Base-by-base conservation (phyloP, 805 yeast species). In the Zygoascus bituminiphila region DNA sequence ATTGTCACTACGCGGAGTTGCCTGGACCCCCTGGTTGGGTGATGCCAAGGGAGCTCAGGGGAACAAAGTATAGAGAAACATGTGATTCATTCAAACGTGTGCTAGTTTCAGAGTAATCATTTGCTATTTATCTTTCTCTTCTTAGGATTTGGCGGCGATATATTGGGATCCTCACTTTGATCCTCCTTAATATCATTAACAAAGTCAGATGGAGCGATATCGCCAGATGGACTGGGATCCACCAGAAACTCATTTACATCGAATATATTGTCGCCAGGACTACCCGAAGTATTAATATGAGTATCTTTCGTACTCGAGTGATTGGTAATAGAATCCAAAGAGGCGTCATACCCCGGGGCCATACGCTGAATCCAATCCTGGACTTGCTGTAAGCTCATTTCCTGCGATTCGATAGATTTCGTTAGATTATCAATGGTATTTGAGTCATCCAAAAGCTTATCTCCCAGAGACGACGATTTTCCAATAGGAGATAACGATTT, bases 311-410 rank as follows among this genome's bases (percentile, higher is more conserved):
- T 12, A 7, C n/a, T 26, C 8, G 43, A 19, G 6, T 12, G 9
- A 14, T n/a, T n/a, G 8, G 26, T 15, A 3, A 15, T 26, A 12
- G 12, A 3, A 41, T 41, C 44, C 33, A 41, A 24, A 8, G 15
- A 31, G 14, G 31, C 37, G 21, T 26, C 26, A 26, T 47, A 50
- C 14, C 46, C 46, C 9, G 57, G 57, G 8, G 36, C 43, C 12
- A 53, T 48, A 41, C 47, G 45, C 12, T 52, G 44, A 25, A 63
- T 53, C 64, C 64, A 61, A 35, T 63, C 63, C 49, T 63, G 63
- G 5, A 63, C 61, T 42, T 58, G 60, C 45, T 60, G 60, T 14
- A 63, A 55, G 1, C 60, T 52, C 36, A 53, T 47, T 22, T 60
- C 63, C 39, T 62, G 65, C 26, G 55, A 40, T 8, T 57, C 63